Percentiles rank a stretch among this genome's conserved stretches.
These are phyloP conservation scores for Kwoniella bestiolae DNA, from an alignment of 768 basidiomycete genomes.

Conservation along the genomic window DNA sequence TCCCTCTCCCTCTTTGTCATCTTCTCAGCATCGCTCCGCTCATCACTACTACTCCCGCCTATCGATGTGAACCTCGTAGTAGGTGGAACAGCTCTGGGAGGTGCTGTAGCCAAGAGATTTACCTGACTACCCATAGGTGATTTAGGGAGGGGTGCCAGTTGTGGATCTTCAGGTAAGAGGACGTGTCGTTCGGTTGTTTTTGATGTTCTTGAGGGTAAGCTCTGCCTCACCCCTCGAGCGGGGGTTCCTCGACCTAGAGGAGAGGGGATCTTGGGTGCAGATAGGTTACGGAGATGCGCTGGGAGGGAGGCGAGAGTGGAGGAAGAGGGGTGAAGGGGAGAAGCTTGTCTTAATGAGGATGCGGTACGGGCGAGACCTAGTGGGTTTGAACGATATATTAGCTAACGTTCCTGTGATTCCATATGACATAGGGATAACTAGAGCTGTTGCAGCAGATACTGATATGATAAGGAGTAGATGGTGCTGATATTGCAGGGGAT, in stretches of 20 bases:
- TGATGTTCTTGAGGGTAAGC: slow-evolving; percentile 66
- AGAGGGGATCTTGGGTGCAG: slow-evolving; percentile 51
- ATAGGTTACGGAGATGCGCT: slow-evolving; percentile 51
- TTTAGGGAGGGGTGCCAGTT: slow-evolving; percentile 70
- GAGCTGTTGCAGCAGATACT: no score
- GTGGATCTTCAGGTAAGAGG: slow-evolving; percentile 83
- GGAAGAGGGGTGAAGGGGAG: slow-evolving; percentile 28
- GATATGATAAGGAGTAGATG: no score
- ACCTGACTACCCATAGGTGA: slow-evolving; percentile 45
- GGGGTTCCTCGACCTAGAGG: slow-evolving; percentile 56
- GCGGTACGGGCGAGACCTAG: slow-evolving; percentile 54
- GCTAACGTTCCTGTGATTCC: background rate
- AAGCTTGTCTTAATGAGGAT: slow-evolving; percentile 49
- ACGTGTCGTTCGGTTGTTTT: slow-evolving; percentile 93
- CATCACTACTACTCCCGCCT: slow-evolving; percentile 59
- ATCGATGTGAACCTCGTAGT: background rate
- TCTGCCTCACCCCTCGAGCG: slow-evolving; percentile 39
- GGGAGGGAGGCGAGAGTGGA: slow-evolving; percentile 48
- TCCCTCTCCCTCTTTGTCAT: slow-evolving; percentile 87
- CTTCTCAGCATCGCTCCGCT: slow-evolving; percentile 82
- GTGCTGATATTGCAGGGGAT: background rate
- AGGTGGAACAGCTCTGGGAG: background rate
- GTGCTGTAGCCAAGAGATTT: slow-evolving; percentile 17
- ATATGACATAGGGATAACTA: no score
- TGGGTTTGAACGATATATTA: no score